Conservation (phyloP, 352 stramenopile genomes). For the Pythium sp. region DNA sequence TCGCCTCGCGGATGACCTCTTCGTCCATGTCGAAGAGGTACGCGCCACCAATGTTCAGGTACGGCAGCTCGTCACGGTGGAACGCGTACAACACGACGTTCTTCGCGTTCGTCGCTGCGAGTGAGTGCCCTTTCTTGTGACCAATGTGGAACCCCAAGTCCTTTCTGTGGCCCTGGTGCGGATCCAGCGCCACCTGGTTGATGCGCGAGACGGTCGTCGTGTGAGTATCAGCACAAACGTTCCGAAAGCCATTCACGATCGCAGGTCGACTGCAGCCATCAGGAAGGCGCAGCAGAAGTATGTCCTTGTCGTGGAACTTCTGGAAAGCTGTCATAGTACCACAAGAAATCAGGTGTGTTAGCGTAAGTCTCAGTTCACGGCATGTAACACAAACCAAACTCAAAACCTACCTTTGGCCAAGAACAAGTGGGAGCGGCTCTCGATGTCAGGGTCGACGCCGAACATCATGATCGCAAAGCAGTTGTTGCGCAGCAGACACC, state of each 20-base stretch:
- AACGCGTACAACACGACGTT: conserved; percentile 52
- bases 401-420: conserved; percentile 43
- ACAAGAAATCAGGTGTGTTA: background rate
- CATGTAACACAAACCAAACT: background rate
- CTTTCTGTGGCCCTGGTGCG: conserved; percentile 20
- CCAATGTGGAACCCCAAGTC: background rate
- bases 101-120: conserved; percentile 20
- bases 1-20: conserved; percentile 21
- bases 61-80: conserved; percentile 64
- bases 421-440: conserved; percentile 48
- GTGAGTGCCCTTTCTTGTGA: conserved; percentile 7
- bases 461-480: conserved; percentile 53
- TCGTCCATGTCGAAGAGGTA: conserved; percentile 36
- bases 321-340: conserved; percentile 41
- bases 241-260: conserved; percentile 48
- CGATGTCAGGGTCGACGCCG: conserved; percentile 35
- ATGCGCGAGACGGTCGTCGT: conserved; percentile 42
- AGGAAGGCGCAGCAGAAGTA: conserved; percentile 45
- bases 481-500: conserved; percentile 60
- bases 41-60: conserved; percentile 29
- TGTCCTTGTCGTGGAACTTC: conserved; percentile 58
- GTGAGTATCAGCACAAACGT: conserved; percentile 32
- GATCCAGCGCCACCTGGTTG: conserved; percentile 13
- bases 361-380: background rate
- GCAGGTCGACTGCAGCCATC: conserved; percentile 38